Base-by-base conservation (phyloP, 2,329 filamentous ascomycete species). In the Sodiomyces alkalinus region DNA sequence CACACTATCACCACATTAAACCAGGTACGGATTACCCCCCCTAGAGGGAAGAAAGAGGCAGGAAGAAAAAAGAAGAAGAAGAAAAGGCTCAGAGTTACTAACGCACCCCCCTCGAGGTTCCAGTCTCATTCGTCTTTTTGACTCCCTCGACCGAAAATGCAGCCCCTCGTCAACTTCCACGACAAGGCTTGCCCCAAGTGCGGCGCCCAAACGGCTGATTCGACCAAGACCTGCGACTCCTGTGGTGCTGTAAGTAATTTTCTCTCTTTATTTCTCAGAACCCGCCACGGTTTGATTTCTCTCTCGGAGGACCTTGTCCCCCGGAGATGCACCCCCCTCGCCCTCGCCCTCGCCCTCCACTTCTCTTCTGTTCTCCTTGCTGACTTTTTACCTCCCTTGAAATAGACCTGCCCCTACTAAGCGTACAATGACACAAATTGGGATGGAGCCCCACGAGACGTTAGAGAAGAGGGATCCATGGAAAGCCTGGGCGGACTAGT, bases 221-320 rank as follows among this genome's bases (percentile, higher is more conserved):
- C 42, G 22, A 41, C 42, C 53, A 73, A 73, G 64, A 59, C 55
- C 35, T 73, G 68, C 55, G 41, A 44, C 33, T 53, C 57, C 33
- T 73, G 68, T 53, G 68, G 68, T 31, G 64, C 68, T 43, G 68
- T 73, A 56, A 43, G 67, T 57, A 6, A n/a, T 17, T 11, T 8
- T 14, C 3, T n/a, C 19, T 19, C 14, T n/a, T 10, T 17, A 21
- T 14, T 17, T 8, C 19, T 23, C 27, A 21, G 28, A 19, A 14
- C 18, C 22, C 18, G 22, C 27, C 18, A 33, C 7, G 26, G 17
- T 28, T 24, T 11, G 22, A 22, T 32, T 27, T 18, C 27, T 20
- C 28, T 32, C 19, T 18, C 12, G 15, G 3, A 16, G 9, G 8
- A 19, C 20, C 13, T 21, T 17, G 7, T 12, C 17, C 22, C 17